Evolutionary conservation across 768 basidiomycete genomes (phyloP).

Genomic region (Tulasnella sp.): DNA sequence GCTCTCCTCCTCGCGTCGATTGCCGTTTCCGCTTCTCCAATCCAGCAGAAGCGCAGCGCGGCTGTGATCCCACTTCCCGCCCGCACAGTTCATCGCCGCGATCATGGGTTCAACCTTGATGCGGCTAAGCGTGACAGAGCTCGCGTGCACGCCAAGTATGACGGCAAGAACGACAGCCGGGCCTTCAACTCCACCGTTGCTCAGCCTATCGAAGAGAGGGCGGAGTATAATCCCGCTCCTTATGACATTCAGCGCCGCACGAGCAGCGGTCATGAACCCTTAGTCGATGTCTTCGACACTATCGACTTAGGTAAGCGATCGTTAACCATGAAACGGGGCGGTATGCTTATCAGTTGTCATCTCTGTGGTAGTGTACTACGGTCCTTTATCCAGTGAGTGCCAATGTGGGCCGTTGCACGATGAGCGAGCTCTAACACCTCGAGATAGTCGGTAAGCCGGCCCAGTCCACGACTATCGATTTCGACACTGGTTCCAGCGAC

Average conservation of each 20-base stretch:
- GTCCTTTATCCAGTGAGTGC: too few species aligned
- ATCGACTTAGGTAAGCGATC: too few species aligned
- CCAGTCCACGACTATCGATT: slow-evolving; percentile 29
- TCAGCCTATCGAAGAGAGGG: neutral
- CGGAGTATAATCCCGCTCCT: neutral
- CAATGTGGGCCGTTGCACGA: too few species aligned
- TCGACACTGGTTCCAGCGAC: too few species aligned
- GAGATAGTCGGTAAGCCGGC: slow-evolving; percentile 29
- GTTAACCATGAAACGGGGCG: too few species aligned
- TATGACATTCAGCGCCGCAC: slow-evolving; percentile 28
- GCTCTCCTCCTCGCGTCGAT: neutral
- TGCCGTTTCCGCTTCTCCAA: neutral
- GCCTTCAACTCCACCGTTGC: neutral
- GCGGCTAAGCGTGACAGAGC: neutral
- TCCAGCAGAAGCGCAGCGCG: slow-evolving; percentile 6
- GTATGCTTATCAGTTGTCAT: too few species aligned
- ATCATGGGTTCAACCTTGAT: slow-evolving; percentile 15
- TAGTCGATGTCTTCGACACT: slow-evolving; percentile 20
- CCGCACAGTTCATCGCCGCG: neutral
- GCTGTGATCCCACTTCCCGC: neutral
- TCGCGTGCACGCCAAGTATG: slow-evolving; percentile 4
- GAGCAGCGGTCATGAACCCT: neutral
- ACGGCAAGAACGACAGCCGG: neutral
- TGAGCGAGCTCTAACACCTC: neutral
- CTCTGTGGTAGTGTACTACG: too few species aligned